Conservation (phyloP, 2,329 filamentous ascomycete species). For the Paradendryphiella salina region DNA sequence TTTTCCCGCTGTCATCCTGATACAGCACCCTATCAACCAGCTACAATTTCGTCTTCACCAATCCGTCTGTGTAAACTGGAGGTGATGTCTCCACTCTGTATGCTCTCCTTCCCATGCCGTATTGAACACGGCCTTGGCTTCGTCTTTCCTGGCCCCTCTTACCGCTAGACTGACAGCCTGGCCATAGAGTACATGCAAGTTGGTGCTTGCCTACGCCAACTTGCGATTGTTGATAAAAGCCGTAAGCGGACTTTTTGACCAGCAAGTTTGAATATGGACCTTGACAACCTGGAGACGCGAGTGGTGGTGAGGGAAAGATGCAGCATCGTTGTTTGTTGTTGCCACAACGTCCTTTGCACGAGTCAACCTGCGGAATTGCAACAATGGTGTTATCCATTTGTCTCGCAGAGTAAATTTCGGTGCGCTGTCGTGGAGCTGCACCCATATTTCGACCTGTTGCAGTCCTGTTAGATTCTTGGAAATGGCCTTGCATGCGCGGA, state of each 20-base stretch:
- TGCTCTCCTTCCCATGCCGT: slow-evolving; percentile 27
- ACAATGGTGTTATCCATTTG: slow-evolving; percentile 33
- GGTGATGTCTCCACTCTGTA: slow-evolving; percentile 12
- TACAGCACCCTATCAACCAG: too few species aligned
- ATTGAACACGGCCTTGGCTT: slow-evolving; percentile 35
- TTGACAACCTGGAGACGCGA: slow-evolving; percentile 16
- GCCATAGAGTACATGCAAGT: slow-evolving; percentile 36
- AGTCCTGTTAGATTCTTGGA: slow-evolving; percentile 29
- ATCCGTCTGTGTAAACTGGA: slow-evolving; percentile 4
- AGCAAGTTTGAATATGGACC: slow-evolving; percentile 17
- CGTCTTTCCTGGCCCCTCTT: slow-evolving; percentile 30
- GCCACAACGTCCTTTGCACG: background rate
- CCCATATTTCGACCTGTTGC: slow-evolving; percentile 27
- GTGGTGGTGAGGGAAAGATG: background rate
- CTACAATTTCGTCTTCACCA: background rate
- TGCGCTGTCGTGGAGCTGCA: slow-evolving; percentile 21
- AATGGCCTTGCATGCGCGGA: slow-evolving; percentile 21
- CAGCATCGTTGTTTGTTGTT: background rate
- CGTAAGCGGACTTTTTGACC: background rate
- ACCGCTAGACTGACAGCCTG: slow-evolving; percentile 33
- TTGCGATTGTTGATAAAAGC: slow-evolving; percentile 10
- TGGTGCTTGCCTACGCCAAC: slow-evolving; percentile 19
- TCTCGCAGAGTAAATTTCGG: slow-evolving; percentile 30
- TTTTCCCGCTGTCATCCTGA: too few species aligned
- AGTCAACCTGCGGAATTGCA: slow-evolving; percentile 33